Evolutionary conservation across 768 basidiomycete species (phyloP).

Genomic region (Agaricus blazei): DNA sequence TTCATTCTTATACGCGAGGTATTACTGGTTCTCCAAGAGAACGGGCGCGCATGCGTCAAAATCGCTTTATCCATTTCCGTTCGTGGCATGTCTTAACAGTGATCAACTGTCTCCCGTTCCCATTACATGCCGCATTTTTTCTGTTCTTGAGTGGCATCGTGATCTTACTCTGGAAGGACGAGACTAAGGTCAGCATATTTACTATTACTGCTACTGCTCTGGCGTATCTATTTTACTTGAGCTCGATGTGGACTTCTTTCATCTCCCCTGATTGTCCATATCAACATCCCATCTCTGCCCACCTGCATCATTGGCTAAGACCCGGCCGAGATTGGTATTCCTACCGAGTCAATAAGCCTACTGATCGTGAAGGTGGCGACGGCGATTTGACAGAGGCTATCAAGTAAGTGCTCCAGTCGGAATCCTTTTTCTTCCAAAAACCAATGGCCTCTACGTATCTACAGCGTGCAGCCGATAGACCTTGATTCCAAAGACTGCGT

Average conservation of each 20-base stretch:
- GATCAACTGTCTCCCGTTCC: slow-evolving; percentile 33
- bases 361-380: too few species aligned
- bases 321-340: background rate
- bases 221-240: slow-evolving; percentile 31
- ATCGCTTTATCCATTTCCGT: slow-evolving; percentile 27
- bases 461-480: background rate
- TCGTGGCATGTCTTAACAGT: slow-evolving; percentile 34
- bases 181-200: slow-evolving; percentile 25
- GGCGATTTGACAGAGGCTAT: background rate
- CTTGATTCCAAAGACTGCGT: background rate
- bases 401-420: background rate
- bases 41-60: slow-evolving; percentile 32
- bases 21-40: slow-evolving; percentile 32
- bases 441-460: background rate
- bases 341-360: background rate
- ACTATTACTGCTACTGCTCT: slow-evolving; percentile 30
- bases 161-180: slow-evolving; percentile 34
- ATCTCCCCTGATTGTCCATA: slow-evolving; percentile 36
- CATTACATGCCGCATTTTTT: slow-evolving; percentile 35
- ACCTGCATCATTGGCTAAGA: slow-evolving; percentile 21
- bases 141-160: slow-evolving; percentile 37
- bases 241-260: slow-evolving; percentile 33
- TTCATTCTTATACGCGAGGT: slow-evolving; percentile 27
- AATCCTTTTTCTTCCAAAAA: background rate
- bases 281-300: slow-evolving; percentile 33